Base-by-base conservation (phyloP, 768 basidiomycete genomes). In the Cyathus striatus region DNA sequence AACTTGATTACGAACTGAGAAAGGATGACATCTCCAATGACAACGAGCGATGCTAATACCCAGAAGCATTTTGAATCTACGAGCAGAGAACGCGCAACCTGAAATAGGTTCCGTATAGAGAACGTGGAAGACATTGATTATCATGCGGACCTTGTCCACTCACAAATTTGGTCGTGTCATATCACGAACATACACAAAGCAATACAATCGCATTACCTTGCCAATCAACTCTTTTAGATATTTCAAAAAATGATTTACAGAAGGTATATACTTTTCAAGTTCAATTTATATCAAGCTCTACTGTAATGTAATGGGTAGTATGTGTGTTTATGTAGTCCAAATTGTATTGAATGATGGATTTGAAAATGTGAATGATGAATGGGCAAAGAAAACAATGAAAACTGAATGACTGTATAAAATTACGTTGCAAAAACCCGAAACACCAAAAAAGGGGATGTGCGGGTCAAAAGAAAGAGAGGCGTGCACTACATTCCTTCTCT, bases 1-100 rank as follows among this genome's bases (percentile, higher is more conserved):
- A 82, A 83, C 34, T 67, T 76, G 50, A 95, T 83, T 52, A 96
- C 83, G 60, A 93, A 73, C 41, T 81, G 72, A 6, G 89, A 90
- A 38, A 96, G 75, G 32, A 82, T 41, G 6, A 78, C 78, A 77
- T 97, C 92, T 32, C 81, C 87, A 17, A 86, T 22, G 20, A 92
- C 62, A 17, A 87, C 72, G 6, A 90, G 61, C 14, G 63, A 51
- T 6, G 86, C 82, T 23, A 92, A 63, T 23, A 59, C 57, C 78
- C 81, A 84, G 64, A 88, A 93, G 55, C 82, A 80, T 18, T 54
- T 58, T 24, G 72, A 67, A 53, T 86, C 66, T 24, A 70, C 69
- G 42, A 86, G 64, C 10, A 85, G 61, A 22, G 56, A 43, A 18
- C 50, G 48, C 38, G 59, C 14, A 42, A 61, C 33, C 33, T 48